Conservation (phyloP, 2,329 filamentous ascomycete species). For the Atkinsonella texensis region DNA sequence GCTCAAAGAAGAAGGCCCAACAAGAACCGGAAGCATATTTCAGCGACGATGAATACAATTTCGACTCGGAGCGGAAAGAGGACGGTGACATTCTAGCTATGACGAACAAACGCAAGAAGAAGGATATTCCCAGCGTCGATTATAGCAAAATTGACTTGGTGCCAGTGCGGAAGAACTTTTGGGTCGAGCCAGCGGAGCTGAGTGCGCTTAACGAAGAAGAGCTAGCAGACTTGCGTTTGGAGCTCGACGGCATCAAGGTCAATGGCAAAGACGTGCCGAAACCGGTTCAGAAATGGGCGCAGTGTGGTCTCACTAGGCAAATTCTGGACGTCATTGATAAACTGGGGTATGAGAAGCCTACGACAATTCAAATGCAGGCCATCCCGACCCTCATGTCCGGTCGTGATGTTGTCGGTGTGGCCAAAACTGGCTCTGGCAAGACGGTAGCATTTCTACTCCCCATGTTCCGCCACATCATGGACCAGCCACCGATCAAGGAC, state of each 20-base stretch:
- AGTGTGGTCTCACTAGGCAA: constrained; percentile 80
- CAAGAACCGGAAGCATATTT: constrained; percentile 78
- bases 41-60: constrained; percentile 65
- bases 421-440: constrained; percentile 96
- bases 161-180: constrained; percentile 87
- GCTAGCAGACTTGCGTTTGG: constrained; percentile 65
- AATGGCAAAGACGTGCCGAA: constrained; percentile 79
- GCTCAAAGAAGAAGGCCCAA: constrained; percentile 32
- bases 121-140: constrained; percentile 81
- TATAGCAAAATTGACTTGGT: constrained; percentile 79
- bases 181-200: constrained; percentile 78
- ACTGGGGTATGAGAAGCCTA: constrained; percentile 78
- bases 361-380: constrained; percentile 89
- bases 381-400: constrained; percentile 94
- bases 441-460: constrained; percentile 90
- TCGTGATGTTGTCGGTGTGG: constrained; percentile 87
- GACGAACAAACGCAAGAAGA: constrained; percentile 69
- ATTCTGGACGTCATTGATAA: constrained; percentile 75
- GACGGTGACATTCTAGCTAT: constrained; percentile 41
- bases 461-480: constrained; percentile 97
- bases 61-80: constrained; percentile 34
- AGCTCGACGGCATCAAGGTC: constrained; percentile 93
- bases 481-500: constrained; percentile 70
- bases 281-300: constrained; percentile 92
- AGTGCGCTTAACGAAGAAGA: constrained; percentile 76